Conservation (phyloP, 768 basidiomycete species). For the Kwoniella pini region DNA sequence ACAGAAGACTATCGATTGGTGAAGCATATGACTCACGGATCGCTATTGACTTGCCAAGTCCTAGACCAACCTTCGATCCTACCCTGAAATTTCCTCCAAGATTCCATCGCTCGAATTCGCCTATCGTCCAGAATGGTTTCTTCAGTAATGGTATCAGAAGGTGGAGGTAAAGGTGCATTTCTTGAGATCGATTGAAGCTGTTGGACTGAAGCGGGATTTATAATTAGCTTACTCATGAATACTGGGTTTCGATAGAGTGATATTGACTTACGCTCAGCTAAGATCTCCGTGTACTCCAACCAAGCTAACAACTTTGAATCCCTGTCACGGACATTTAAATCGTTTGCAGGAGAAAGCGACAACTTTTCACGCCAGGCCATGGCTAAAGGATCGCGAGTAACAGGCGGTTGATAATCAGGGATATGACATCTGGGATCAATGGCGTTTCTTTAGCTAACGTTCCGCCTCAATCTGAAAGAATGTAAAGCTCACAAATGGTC, state of each 20-base stretch:
- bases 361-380: constrained; percentile 38
- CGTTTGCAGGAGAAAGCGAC: constrained; percentile 5
- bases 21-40: constrained; percentile 40
- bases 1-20: background rate
- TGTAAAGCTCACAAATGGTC: constrained; percentile 34
- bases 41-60: constrained; percentile 31
- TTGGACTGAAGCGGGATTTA: constrained; percentile 7
- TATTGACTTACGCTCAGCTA: constrained; percentile 37
- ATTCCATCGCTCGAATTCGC: constrained; percentile 21
- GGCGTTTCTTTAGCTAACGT: background rate
- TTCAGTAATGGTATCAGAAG: constrained; percentile 9
- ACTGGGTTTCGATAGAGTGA: background rate
- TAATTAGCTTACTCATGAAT: background rate
- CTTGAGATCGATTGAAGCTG: constrained; percentile 13
- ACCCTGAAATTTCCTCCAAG: constrained; percentile 31
- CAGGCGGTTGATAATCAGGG: constrained; percentile 30
- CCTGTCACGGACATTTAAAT: constrained; percentile 44
- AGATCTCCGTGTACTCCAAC: constrained; percentile 50
- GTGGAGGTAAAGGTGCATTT: constrained; percentile 8
- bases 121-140: constrained; percentile 16
- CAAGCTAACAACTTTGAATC: constrained; percentile 50
- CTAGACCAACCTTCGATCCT: constrained; percentile 39
- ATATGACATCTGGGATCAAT: constrained; percentile 30
- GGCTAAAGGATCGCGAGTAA: constrained; percentile 29
- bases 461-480: background rate